Base-by-base conservation (phyloP, 805 yeast species). In the Tetrapisispora pingtungensis region DNA sequence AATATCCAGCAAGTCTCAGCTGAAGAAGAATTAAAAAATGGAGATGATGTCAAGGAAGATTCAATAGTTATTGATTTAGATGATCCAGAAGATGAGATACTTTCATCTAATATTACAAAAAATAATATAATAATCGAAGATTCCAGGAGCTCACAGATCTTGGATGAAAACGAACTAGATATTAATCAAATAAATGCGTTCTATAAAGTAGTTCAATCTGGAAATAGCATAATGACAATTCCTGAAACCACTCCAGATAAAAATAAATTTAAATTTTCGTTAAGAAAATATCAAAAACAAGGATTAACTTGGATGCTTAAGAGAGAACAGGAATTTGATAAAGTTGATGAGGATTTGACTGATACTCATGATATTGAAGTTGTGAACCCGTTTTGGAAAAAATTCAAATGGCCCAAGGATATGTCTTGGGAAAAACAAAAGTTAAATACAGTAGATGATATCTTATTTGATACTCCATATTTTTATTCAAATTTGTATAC, bases 261-360 rank as follows among this genome's bases (percentile, higher is more conserved):
- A 1, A 73, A 74, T 44, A 37, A 26, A 17, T 83, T 88, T 54
- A 69, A 69, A 8, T 53, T 89, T 41, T 66, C 67, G 1, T 64
- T 90, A 41, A 68, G 95, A 45, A 74, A 78, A 1, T 90, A 90
- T 59, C 97, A 90, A 62, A 80, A 75, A 48, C 86, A 81, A 54
- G 96, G 95, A 0, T 64, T 87, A 27, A 77, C 89, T 1, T 88
- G 96, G 96, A 81, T 88, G 90, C 64, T 87, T n/a, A 72, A 78
- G 28, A 69, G 90, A 45, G 96, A 88, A 57, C 71, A 75, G 33
- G 88, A 81, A 49, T 63, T 73, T 48, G 72, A 52, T 15, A 49
- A 55, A 12, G 46, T 64, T 2, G 48, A 52, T 4, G 46, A 46
- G 3, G 27, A 27, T 10, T 22, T 10, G 7, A 17, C 28, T 3